Evolutionary conservation across 148 eudicot species (phyloP).

Genomic region (Spergularia bocconei): DNA sequence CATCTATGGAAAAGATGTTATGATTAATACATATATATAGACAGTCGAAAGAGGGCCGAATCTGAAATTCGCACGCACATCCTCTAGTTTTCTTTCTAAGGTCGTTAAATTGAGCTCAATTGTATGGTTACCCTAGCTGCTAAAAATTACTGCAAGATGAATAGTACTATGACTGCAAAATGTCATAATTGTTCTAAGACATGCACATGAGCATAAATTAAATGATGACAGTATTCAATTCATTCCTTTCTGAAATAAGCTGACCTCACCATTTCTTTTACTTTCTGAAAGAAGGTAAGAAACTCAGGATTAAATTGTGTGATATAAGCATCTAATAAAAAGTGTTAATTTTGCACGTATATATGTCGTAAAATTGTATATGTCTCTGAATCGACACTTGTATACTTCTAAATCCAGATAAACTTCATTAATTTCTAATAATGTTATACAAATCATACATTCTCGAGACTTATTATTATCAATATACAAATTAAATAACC

Average conservation of each 20-base stretch:
- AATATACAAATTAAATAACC: no score
- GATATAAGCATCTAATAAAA: background rate
- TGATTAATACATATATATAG: no score
- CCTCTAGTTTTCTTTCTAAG: background rate
- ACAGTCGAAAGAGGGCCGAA: no score
- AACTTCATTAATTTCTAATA: no score
- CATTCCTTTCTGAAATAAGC: slow-evolving; percentile 25
- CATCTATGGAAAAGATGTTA: no score
- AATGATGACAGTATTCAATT: slow-evolving; percentile 14
- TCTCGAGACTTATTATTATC: no score
- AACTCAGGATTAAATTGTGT: background rate
- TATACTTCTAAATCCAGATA: no score
- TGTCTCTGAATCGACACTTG: no score
- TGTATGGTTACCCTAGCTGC: slow-evolving; percentile 10
- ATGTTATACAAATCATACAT: no score
- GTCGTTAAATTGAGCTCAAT: background rate
- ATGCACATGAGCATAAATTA: slow-evolving; percentile 36
- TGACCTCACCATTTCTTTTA: slow-evolving; percentile 32
- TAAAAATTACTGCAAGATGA: slow-evolving; percentile 21
- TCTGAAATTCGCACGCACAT: no score
- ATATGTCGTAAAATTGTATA: no score
- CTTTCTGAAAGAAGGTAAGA: background rate
- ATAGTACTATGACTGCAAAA: slow-evolving; percentile 25
- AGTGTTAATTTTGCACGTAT: background rate
- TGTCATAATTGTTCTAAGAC: slow-evolving; percentile 35